These are phyloP conservation scores for Hymenoscyphus infarciens DNA, from an alignment of 2,329 filamentous ascomycete species.

Conservation along the genomic window DNA sequence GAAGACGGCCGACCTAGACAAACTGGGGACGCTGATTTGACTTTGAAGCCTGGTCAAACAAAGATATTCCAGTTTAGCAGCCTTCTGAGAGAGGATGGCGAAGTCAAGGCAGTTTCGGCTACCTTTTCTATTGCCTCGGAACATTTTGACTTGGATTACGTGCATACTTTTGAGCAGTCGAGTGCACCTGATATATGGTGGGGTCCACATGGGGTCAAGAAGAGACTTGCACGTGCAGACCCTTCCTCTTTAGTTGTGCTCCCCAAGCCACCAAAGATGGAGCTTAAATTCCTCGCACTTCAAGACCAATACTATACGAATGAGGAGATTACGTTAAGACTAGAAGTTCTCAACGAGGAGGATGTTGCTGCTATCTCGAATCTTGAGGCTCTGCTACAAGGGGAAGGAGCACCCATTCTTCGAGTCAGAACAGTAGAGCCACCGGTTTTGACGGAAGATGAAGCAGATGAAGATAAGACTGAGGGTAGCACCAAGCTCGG, in stretches of 20 bases:
- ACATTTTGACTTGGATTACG: conserved; percentile 64
- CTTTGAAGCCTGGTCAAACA: conserved; percentile 61
- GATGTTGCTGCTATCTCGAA: conserved; percentile 71
- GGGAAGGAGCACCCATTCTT: conserved; percentile 49
- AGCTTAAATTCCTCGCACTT: conserved; percentile 62
- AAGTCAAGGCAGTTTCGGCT: conserved; percentile 63
- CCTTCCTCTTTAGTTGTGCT: conserved; percentile 65
- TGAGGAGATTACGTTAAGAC: conserved; percentile 64
- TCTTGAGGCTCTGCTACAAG: conserved; percentile 65
- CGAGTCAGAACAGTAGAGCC: conserved; percentile 34
- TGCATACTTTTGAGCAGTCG: conserved; percentile 49
- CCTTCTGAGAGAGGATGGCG: conserved; percentile 77
- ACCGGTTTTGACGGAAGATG: background rate
- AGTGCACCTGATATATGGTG: conserved; percentile 49
- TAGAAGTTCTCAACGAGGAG: conserved; percentile 78
- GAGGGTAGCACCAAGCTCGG: conserved; percentile 27
- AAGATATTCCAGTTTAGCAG: conserved; percentile 69
- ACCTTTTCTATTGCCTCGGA: conserved; percentile 61
- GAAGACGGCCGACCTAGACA: conserved; percentile 36
- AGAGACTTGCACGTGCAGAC: conserved; percentile 46
- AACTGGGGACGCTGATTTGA: conserved; percentile 61
- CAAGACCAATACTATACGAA: conserved; percentile 79
- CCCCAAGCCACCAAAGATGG: conserved; percentile 89
- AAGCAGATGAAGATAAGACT: conserved; percentile 12
- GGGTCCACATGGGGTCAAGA: conserved; percentile 41